A percentile compares a stretch with the other conserved stretches of the same genome.
phyloP scores from a whole-genome alignment of 495 filamentous ascomycete genomes.

The Xanthoparmelia taractica region DNA sequence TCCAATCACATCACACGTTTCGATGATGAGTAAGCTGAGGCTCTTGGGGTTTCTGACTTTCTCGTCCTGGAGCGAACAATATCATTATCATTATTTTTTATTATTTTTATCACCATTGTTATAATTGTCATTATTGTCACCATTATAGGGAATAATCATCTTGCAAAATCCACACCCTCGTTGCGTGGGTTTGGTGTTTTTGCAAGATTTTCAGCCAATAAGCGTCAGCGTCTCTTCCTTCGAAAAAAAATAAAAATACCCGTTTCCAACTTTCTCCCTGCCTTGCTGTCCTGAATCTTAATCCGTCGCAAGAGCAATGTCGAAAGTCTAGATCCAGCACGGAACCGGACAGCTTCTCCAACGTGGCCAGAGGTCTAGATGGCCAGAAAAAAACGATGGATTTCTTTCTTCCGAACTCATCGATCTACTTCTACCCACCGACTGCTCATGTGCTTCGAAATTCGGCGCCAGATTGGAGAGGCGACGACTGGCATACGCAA shows the following conservation, averaged over 20 bases:
- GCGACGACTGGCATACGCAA: conserved; percentile 2
- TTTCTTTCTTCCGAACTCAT: too few relatives aligned
- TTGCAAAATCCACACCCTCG: too few relatives aligned
- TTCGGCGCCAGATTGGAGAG: neutral
- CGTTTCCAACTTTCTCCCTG: neutral
- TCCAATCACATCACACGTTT: neutral
- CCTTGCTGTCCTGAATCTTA: neutral
- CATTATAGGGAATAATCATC: too few relatives aligned
- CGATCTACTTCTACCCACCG: too few relatives aligned
- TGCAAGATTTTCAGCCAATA: neutral
- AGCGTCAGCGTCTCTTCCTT: neutral
- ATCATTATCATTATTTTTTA: neutral
- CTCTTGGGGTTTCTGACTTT: too few relatives aligned
- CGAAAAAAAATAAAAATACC: neutral
- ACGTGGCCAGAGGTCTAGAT: neutral
- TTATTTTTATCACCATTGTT: neutral
- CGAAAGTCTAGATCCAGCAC: neutral
- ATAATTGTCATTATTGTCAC: neutral
- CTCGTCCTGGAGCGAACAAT: too few relatives aligned
- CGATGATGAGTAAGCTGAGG: neutral
- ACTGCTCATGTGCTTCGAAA: neutral
- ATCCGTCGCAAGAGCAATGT: neutral
- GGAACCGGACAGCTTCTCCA: neutral
- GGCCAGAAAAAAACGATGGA: too few relatives aligned
- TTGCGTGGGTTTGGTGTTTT: neutral